Conservation (phyloP, 257 asterid species). For the Apocynum venetum region DNA sequence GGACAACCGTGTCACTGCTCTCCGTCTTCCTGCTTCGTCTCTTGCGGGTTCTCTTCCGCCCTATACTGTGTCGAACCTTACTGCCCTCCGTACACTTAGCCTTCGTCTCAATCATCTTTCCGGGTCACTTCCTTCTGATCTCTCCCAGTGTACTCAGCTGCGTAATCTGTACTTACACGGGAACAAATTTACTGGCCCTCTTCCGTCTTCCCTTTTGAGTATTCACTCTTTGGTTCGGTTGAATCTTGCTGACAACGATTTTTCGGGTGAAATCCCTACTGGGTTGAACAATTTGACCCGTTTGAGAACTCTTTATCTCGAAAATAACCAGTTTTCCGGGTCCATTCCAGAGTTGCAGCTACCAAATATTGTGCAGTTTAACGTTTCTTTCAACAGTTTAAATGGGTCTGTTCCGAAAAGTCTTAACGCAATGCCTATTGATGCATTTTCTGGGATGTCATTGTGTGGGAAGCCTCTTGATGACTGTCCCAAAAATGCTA, state of each 20-base stretch:
- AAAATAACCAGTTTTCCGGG: constrained; percentile 48
- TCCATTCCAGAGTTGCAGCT: constrained; percentile 43
- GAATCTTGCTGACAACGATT: constrained; percentile 53
- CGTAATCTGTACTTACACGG: constrained; percentile 62
- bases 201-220: constrained; percentile 32
- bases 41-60: constrained; percentile 47
- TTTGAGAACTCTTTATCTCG: constrained; percentile 54
- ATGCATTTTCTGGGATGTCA: constrained; percentile 48
- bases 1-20: constrained; percentile 46
- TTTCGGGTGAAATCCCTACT: constrained; percentile 48
- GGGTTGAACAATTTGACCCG: constrained; percentile 52
- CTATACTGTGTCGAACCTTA: constrained; percentile 37
- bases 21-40: constrained; percentile 66
- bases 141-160: constrained; percentile 38
- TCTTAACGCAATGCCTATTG: constrained; percentile 24
- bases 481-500: constrained; percentile 37
- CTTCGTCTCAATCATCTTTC: constrained; percentile 65
- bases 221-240: constrained; percentile 41
- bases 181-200: constrained; percentile 43
- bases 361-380: constrained; percentile 49
- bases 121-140: constrained; percentile 52
- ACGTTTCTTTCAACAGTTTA: constrained; percentile 53
- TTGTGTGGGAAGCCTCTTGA: constrained; percentile 50
- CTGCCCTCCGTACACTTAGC: constrained; percentile 51
- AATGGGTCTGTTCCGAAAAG: constrained; percentile 62